Conservation (phyloP, 1,284 basidiomycete species). For the Ganoderma meredithae region DNA sequence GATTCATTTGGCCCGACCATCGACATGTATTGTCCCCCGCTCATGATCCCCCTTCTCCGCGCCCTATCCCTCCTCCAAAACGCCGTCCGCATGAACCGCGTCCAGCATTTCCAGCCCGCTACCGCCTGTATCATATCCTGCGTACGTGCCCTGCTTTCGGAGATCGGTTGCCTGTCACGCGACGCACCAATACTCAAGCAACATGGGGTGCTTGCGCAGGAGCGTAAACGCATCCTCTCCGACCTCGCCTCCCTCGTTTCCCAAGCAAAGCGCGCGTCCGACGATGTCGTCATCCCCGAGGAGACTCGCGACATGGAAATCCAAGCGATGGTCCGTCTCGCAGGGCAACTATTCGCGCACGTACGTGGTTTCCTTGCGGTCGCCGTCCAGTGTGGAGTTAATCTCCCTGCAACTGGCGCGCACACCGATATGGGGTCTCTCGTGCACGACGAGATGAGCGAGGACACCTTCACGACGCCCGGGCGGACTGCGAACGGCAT, state of each 20-base stretch:
- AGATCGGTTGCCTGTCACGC: conserved; percentile 87
- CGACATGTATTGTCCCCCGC: conserved; percentile 70
- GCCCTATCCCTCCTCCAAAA: conserved; percentile 87
- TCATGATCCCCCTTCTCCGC: conserved; percentile 83
- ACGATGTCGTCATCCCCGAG: conserved; percentile 53
- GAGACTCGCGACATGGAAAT: conserved; percentile 64
- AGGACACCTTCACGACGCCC: conserved; percentile 32
- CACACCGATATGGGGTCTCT: conserved; percentile 36
- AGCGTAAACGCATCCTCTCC: conserved; percentile 85
- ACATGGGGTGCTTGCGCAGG: conserved; percentile 74
- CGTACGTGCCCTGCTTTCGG: conserved; percentile 88
- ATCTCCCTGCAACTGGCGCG: conserved; percentile 61
- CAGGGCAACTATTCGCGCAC: conserved; percentile 77
- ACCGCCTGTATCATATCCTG: conserved; percentile 93
- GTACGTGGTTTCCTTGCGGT: conserved; percentile 76
- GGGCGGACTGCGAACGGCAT: conserved; percentile 36
- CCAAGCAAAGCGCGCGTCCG: conserved; percentile 82
- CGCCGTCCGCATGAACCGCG: conserved; percentile 79
- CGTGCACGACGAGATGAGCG: conserved; percentile 35
- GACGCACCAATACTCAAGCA: conserved; percentile 78
- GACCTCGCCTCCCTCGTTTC: conserved; percentile 87
- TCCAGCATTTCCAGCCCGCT: conserved; percentile 85
- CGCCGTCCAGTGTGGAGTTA: conserved; percentile 82
- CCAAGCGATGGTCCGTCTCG: conserved; percentile 76
- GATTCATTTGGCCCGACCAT: conserved; percentile 53